A percentile compares a stretch with the other conserved stretches of the same genome.
Evolutionary conservation across 257 asterid genomes (phyloP).

Genomic region (Capsicum pubescens): DNA sequence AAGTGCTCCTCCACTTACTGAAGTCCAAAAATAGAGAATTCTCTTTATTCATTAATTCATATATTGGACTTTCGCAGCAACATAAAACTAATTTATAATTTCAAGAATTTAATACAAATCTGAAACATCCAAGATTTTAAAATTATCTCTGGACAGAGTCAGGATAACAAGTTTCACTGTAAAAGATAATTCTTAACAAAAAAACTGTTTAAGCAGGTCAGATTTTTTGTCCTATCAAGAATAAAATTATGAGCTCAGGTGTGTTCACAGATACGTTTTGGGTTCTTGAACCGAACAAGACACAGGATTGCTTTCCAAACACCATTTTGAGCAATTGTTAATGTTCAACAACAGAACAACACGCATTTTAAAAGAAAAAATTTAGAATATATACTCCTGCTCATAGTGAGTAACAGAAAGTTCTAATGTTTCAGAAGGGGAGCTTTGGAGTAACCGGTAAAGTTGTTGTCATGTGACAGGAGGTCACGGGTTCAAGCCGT

Average conservation of each 20-base stretch:
- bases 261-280: background rate
- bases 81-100: slow-evolving; percentile 2
- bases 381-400: background rate
- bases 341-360: background rate
- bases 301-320: slow-evolving; percentile 13
- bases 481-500: too few relatives aligned
- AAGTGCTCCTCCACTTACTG: background rate
- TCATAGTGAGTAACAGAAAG: background rate
- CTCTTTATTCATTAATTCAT: background rate
- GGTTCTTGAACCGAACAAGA: slow-evolving; percentile 24
- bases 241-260: background rate
- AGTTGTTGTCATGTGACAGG: too few relatives aligned
- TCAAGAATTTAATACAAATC: background rate
- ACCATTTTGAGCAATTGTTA: slow-evolving; percentile 14
- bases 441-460: too few relatives aligned
- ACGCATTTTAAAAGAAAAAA: background rate
- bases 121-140: slow-evolving; percentile 13
- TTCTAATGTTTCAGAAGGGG: background rate
- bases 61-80: slow-evolving; percentile 1
- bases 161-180: background rate
- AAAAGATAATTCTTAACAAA: background rate
- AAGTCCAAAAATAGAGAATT: background rate
- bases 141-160: background rate
- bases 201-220: background rate
- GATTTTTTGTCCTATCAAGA: slow-evolving; percentile 1